phyloP scores from a whole-genome alignment of 129 eudicot genomes.

The Flaveria robusta region DNA sequence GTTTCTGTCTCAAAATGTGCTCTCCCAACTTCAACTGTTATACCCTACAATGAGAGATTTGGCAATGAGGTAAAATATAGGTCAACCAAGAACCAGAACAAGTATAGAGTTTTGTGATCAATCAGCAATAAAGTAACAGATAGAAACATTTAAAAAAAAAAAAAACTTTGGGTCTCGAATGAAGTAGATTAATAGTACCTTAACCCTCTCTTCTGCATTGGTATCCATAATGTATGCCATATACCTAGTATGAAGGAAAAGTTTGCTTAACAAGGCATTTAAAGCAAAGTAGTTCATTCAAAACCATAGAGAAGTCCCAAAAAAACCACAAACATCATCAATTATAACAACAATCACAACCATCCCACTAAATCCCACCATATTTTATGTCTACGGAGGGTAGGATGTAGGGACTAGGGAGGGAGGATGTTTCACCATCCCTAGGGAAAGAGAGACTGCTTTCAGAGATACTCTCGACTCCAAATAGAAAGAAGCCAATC shows the following conservation, averaged over 20 bases:
- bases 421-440: too few relatives aligned
- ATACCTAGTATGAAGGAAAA: slow-evolving; percentile 50
- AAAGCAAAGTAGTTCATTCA: not conserved
- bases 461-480: too few relatives aligned
- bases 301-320: not conserved
- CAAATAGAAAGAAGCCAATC: not conserved
- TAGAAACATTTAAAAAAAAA: not conserved
- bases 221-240: slow-evolving; percentile 98
- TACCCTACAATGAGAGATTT: slow-evolving; percentile 57
- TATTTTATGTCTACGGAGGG: too few relatives aligned
- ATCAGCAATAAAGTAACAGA: not conserved
- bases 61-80: not conserved
- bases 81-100: slow-evolving; percentile 10
- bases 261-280: not conserved
- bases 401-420: too few relatives aligned
- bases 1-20: slow-evolving; percentile 93
- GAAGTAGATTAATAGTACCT: slow-evolving; percentile 47
- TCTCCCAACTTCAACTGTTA: slow-evolving; percentile 93
- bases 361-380: too few relatives aligned
- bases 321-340: too few relatives aligned
- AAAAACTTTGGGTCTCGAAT: not conserved
- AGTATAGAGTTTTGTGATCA: slow-evolving; percentile 5
- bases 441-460: too few relatives aligned
- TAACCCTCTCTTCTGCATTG: slow-evolving; percentile 89
- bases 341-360: too few relatives aligned